Conservation (phyloP, 2,329 filamentous ascomycete genomes). For the Xylariales sp. region DNA sequence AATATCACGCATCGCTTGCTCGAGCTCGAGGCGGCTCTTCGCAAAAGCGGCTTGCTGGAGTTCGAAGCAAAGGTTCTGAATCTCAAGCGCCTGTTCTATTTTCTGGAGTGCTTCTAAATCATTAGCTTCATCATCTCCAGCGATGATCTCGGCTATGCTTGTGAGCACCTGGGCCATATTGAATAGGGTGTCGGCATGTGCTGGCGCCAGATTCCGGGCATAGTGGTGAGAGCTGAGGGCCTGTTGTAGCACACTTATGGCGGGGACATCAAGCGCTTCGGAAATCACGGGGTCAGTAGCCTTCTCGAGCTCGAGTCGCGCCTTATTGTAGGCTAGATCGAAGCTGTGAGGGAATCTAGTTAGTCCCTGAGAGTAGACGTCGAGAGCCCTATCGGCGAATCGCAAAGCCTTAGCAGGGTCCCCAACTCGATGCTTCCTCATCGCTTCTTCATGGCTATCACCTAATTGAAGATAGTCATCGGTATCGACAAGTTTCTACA, state of each 20-base stretch:
- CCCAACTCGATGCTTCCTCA: constrained; percentile 79
- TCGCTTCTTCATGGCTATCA: constrained; percentile 76
- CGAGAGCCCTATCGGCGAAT: constrained; percentile 72
- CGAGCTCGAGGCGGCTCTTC: constrained; percentile 46
- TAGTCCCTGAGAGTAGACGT: constrained; percentile 73
- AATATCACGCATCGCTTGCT: constrained; percentile 42
- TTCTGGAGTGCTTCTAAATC: constrained; percentile 56
- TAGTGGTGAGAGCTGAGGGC: constrained; percentile 73
- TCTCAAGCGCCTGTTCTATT: constrained; percentile 46
- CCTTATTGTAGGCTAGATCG: constrained; percentile 82
- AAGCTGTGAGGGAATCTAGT: constrained; percentile 70
- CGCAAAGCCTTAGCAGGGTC: constrained; percentile 70
- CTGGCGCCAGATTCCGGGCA: constrained; percentile 68
- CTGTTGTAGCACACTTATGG: constrained; percentile 66
- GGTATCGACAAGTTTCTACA: constrained; percentile 66
- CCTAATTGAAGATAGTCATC: constrained; percentile 78
- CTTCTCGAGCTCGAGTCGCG: constrained; percentile 75
- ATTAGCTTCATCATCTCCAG: constrained; percentile 61
- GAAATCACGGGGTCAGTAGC: constrained; percentile 73
- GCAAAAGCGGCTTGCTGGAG: constrained; percentile 57
- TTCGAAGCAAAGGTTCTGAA: constrained; percentile 57
- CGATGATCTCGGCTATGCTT: constrained; percentile 70
- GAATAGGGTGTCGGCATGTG: constrained; percentile 76
- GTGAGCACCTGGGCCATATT: constrained; percentile 78
- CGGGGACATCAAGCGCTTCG: constrained; percentile 65